Conservation (phyloP, 1,284 basidiomycete genomes). For the Agaricales sp. region DNA sequence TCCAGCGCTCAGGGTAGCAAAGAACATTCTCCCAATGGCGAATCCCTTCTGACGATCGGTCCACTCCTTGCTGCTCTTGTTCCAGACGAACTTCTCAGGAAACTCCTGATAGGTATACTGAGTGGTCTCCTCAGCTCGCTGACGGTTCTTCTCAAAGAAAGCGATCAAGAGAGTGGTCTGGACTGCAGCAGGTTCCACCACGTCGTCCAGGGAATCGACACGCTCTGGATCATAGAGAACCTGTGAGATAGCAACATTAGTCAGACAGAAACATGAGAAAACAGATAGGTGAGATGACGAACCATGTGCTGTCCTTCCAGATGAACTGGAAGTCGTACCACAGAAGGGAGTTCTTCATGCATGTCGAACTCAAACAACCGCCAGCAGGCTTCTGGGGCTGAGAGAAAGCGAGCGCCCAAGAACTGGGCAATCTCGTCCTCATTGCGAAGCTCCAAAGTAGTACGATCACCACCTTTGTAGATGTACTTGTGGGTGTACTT, state of each 20-base stretch:
- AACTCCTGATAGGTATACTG: constrained; percentile 31
- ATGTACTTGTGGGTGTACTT: constrained; percentile 40
- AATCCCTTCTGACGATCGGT: constrained; percentile 13
- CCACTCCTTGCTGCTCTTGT: constrained; percentile 19
- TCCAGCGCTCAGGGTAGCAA: constrained; percentile 20
- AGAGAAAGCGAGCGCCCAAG: constrained; percentile 27
- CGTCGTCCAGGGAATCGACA: constrained; percentile 15
- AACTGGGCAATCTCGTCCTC: constrained; percentile 23
- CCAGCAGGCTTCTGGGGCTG: constrained; percentile 24
- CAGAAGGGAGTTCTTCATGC: too few relatives aligned
- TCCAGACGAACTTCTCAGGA: constrained; percentile 19
- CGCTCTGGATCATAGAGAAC: constrained; percentile 24
- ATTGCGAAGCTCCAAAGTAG: constrained; percentile 18
- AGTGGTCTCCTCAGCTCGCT: constrained; percentile 16
- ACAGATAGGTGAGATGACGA: too few relatives aligned
- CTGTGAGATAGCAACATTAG: too few relatives aligned
- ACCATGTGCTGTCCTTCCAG: too few relatives aligned
- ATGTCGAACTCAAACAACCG: constrained; percentile 23
- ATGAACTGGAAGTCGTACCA: too few relatives aligned
- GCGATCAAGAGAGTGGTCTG: constrained; percentile 24
- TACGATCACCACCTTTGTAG: constrained; percentile 32
- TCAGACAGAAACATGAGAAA: too few relatives aligned
- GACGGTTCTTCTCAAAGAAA: constrained; percentile 34
- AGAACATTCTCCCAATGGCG: constrained; percentile 28
- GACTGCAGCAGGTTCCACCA: constrained; percentile 16